Base-by-base conservation (phyloP, 2,329 filamentous ascomycete species). In the Pyricularia sp. region DNA sequence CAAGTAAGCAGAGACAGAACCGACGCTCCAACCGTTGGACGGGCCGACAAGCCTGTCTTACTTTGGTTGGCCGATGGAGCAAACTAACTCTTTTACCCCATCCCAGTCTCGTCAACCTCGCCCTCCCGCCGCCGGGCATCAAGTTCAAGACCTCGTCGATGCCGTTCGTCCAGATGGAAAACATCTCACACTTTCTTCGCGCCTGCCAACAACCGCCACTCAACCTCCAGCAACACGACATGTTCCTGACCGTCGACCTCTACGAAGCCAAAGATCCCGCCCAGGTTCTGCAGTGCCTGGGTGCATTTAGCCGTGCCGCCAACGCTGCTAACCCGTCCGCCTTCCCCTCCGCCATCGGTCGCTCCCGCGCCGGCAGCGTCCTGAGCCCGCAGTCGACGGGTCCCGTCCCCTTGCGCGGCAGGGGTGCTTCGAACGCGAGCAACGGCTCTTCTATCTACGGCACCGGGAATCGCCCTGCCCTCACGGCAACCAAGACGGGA, bases 161-260 rank as follows among this genome's bases (percentile, higher is more conserved):
- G 94, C 95, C 95, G 0, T 99, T 99, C 77, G 94, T 98, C 59
- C 95, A 99, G 80, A 98, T 98, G 94, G 95, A 99, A 79, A 99
- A 99, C 78, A 97, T 99, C 76, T 96, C 94, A 4, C 92, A 97
- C 77, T 99, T 97, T 80, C 88, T 99, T 68, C 89, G 88, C 75
- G 93, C 93, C 70, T 97, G 94, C 82, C 92, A 97, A 79, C 83
- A 87, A 67, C 88, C 92, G 30, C 95, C 95, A 0, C 83, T 99
- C 68, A 94, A 90, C 79, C 88, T 99, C 70, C 93, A 92, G 69
- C 90, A 94, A 64, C 95, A 99, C 82, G 95, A 99, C 79, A 89
- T 94, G 73, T 99, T 99, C 81, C 88, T 98, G 71, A 99, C 95
- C 5, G 94, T 99, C 77, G 95, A 99, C 80, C 85, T 99, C 65